Percentiles rank a stretch among this genome's conserved stretches.
Conservation (phyloP, 257 asterid species). For the Solanum rostratum region DNA sequence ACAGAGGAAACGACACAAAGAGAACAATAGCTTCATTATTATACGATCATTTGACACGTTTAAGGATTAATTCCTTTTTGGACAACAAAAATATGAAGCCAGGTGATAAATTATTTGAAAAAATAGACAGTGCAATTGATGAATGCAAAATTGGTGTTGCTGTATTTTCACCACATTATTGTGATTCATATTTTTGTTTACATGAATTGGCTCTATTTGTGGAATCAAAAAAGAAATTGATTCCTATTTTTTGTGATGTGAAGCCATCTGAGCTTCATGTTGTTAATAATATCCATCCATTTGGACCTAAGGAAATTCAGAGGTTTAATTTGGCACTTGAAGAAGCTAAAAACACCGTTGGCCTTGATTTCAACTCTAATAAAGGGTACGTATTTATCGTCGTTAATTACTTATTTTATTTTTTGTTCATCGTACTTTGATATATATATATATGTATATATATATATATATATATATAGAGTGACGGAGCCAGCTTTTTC, state of each 20-base stretch:
- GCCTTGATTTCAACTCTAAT: constrained; percentile 29
- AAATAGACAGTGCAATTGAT: constrained; percentile 25
- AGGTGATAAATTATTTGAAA: constrained; percentile 40
- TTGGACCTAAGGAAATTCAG: constrained; percentile 2
- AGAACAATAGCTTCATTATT: constrained; percentile 25
- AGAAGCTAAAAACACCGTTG: constrained; percentile 45
- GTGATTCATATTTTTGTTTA: constrained; percentile 46
- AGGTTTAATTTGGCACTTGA: constrained; percentile 29
- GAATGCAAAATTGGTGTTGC: constrained; percentile 41
- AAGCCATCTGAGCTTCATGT: constrained; percentile 39
- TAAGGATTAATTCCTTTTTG: constrained; percentile 21
- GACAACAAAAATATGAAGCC: constrained; percentile 59
- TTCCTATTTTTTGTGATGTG: constrained; percentile 42
- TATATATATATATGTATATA: too few relatives aligned
- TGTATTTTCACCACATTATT: constrained; percentile 40
- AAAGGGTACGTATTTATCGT: constrained; percentile 21
- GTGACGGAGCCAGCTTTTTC: too few relatives aligned
- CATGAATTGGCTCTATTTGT: constrained; percentile 37
- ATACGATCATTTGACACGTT: constrained; percentile 24
- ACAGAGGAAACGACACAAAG: constrained; percentile 42
- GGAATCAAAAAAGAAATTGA: constrained; percentile 29
- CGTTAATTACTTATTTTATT: neutral
- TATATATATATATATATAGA: too few relatives aligned
- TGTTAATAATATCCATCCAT: neutral
- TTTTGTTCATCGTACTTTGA: neutral